Conservation (phyloP, 2,329 filamentous ascomycete species). For the Fusarium sp. region DNA sequence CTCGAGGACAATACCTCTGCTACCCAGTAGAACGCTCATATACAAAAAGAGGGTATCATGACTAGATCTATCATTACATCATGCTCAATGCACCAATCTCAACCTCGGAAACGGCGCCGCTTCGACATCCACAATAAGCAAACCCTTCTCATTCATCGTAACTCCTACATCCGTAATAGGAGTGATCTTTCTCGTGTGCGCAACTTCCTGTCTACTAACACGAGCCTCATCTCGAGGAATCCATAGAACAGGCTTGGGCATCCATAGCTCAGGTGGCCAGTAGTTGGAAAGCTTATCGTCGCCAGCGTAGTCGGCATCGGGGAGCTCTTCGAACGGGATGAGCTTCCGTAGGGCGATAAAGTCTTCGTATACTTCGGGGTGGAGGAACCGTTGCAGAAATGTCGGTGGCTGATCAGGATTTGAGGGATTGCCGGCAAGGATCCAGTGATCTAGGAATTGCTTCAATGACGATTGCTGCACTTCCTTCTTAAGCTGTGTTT, state of each 20-base stretch:
- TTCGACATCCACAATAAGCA: slow-evolving; percentile 53
- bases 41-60: slow-evolving; percentile 46
- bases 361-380: slow-evolving; percentile 80
- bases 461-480: slow-evolving; percentile 46
- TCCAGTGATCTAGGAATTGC: slow-evolving; percentile 44
- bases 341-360: slow-evolving; percentile 77
- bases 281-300: slow-evolving; percentile 72
- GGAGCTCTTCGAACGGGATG: slow-evolving; percentile 67
- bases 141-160: slow-evolving; percentile 50
- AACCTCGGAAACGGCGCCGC: slow-evolving; percentile 53
- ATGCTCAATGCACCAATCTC: slow-evolving; percentile 55
- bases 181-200: slow-evolving; percentile 76
- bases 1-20: background rate
- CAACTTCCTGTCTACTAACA: slow-evolving; percentile 81
- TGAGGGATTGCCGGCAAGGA: slow-evolving; percentile 44
- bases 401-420: slow-evolving; percentile 55
- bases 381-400: slow-evolving; percentile 75
- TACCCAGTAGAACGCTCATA: slow-evolving; percentile 30
- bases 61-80: slow-evolving; percentile 34
- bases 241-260: slow-evolving; percentile 79
- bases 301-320: slow-evolving; percentile 60
- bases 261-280: slow-evolving; percentile 74
- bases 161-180: slow-evolving; percentile 76
- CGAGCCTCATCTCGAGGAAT: slow-evolving; percentile 81
- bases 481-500: slow-evolving; percentile 48